Base-by-base conservation (phyloP, 1,284 basidiomycete genomes). In the Trichosporon faecale region DNA sequence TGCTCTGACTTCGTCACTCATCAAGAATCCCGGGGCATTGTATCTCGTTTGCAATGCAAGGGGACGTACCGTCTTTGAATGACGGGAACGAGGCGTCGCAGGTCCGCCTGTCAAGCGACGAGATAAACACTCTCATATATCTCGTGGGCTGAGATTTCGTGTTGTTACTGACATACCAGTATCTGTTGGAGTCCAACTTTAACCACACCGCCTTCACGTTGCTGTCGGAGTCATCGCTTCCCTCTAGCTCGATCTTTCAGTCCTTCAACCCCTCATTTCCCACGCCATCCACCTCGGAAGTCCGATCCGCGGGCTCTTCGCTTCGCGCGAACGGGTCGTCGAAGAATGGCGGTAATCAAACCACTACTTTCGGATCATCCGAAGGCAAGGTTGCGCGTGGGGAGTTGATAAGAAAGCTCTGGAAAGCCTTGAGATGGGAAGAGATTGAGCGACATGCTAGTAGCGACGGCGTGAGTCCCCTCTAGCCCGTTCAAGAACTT, bases 61-160 rank as follows among this genome's bases (percentile, higher is more conserved):
- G 21, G 25, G 44, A 49, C 8, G 60, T 16, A 7, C 11, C 44
- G 27, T 46, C 21, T 49, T 0, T 23, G 14, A 37, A 27, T 18
- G 52, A 60, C 5, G 60, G 29, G 18, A 31, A 70, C 72, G 68
- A 65, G 61, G n/a, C 73, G 25, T 65, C 76, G 70, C 71, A 68
- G 1, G 69, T 79, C 31, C 75, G 78, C 57, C 55, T 81, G 33
- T 77, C 74, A 8, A 79, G 78, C 68, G 77, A 79, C 6, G 82
- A 82, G 73, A 78, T 83, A 60, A 83, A 83, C 70, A 79, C 80
- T 31, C 70, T 83, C 33, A 78, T 83, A 29, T 82, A 83, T 69
- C 72, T 80, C 2, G 80, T 81, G 60, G 64, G 80, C 27, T 25
- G 25, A 33, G 1, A 16, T 2, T 2, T 1, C 21, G 21, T 37